Base-by-base conservation (phyloP, 306 rosid species). In the Glycine tomentella region DNA sequence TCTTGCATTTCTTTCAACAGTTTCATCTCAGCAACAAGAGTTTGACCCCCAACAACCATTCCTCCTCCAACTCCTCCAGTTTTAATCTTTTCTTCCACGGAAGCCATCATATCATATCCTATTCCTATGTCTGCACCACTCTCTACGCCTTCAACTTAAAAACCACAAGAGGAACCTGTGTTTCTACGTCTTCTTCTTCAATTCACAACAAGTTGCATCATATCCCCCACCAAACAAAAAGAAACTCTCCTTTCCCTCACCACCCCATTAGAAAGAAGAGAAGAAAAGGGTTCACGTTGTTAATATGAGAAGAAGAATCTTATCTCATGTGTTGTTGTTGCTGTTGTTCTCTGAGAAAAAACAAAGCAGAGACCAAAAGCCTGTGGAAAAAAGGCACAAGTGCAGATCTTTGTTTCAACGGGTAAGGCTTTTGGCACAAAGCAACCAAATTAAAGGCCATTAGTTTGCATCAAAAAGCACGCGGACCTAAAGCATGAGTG, bases 1-100 rank as follows among this genome's bases (percentile, higher is more conserved):
- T 96, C 93, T 72, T 96, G 97, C 92, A 95, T 89, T 81, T 95
- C 98, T 66, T 95, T 93, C 72, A 96, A 77, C 78, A 93, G 70
- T 87, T 90, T 93, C 93, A 96, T 96, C 72, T 92, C 99, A 66
- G 94, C 91, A 69, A 83, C 87, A 10, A 95, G 90, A 78, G 91
- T 71, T 46, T 85, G 89, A 75, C 79, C 78, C 34, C 88, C 91
- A 69, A 56, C 86, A 78, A 82, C 66, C 71, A 89, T 48, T 17
- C 85, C 90, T 25, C 69, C 69, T 17, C 74, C 73, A 33, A 34
- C 83, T 11, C 80, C 81, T 36, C 88, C 89, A 42, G 74, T 64
- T 85, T 85, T 90, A 82, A 87, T 38, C 91, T 89, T 93, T 52
- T 90, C 97, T 83, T 90, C 95, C 34, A 87, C 85, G 81, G 89